phyloP scores from a whole-genome alignment of 257 asterid genomes.

The Ocimum tenuiflorum region DNA sequence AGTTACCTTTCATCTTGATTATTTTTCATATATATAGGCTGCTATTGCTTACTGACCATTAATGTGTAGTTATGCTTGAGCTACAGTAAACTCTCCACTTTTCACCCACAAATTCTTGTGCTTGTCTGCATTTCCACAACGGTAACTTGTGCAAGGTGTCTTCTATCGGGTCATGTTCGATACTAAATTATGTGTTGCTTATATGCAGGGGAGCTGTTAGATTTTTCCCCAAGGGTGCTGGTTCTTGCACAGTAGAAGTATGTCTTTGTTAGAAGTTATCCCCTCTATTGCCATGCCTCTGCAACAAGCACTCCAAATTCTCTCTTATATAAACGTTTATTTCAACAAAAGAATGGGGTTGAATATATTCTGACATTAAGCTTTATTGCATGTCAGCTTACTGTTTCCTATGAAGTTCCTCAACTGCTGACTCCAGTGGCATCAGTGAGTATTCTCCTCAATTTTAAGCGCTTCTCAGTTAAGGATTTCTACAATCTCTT shows the following conservation, averaged over 20 bases:
- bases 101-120: background rate
- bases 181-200: conserved; percentile 8
- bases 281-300: background rate
- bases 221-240: conserved; percentile 76
- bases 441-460: conserved; percentile 47
- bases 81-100: background rate
- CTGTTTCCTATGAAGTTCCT: conserved; percentile 93
- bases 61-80: background rate
- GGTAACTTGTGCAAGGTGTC: background rate
- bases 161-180: conserved; percentile 4
- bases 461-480: background rate
- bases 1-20: background rate
- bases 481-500: background rate
- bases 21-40: background rate
- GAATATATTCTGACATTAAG: background rate
- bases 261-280: conserved; percentile 24
- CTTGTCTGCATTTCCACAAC: background rate
- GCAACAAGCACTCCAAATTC: background rate
- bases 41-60: background rate
- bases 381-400: conserved; percentile 55
- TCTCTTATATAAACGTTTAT: background rate
- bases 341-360: background rate
- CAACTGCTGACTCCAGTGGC: conserved; percentile 82
- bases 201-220: conserved; percentile 89
- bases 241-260: conserved; percentile 72